These are phyloP conservation scores for Ophiostoma triangulosporum DNA, from an alignment of 2,329 filamentous ascomycete species.

Conservation along the genomic window DNA sequence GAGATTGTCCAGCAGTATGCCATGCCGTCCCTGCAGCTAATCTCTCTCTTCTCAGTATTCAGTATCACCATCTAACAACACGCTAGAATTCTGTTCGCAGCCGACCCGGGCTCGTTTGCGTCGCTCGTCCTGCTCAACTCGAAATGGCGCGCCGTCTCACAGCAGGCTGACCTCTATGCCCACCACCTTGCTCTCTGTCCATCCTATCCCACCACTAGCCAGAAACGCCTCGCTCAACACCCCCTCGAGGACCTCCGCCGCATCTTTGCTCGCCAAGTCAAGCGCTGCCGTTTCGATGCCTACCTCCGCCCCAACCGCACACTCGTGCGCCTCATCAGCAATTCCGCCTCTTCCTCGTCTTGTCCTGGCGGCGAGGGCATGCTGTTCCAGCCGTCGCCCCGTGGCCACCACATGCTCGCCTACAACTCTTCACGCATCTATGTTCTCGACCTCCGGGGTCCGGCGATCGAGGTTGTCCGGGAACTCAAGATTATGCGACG, in stretches of 20 bases:
- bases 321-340: conserved; percentile 67
- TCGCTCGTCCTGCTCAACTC: conserved; percentile 52
- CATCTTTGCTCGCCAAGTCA: conserved; percentile 55
- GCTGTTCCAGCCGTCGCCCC: conserved; percentile 67
- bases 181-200: conserved; percentile 48
- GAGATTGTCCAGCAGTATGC: conserved; percentile 58
- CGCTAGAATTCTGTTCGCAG: conserved; percentile 43
- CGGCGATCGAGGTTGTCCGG: conserved; percentile 51
- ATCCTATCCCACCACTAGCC: conserved; percentile 36
- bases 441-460: conserved; percentile 53
- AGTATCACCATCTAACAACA: neutral
- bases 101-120: conserved; percentile 51
- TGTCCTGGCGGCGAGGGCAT: conserved; percentile 75
- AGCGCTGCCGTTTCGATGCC: conserved; percentile 64
- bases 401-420: conserved; percentile 60
- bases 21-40: too few relatives aligned
- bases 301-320: conserved; percentile 59
- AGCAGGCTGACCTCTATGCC: conserved; percentile 49
- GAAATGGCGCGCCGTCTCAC: conserved; percentile 51
- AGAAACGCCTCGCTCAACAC: conserved; percentile 28
- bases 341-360: conserved; percentile 71
- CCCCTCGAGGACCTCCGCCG: conserved; percentile 45
- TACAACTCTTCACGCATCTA: conserved; percentile 80
- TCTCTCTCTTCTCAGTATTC: neutral
- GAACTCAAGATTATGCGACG: conserved; percentile 70